phyloP scores from a whole-genome alignment of 495 filamentous ascomycete genomes.

The Saxophila tyrrhenica region DNA sequence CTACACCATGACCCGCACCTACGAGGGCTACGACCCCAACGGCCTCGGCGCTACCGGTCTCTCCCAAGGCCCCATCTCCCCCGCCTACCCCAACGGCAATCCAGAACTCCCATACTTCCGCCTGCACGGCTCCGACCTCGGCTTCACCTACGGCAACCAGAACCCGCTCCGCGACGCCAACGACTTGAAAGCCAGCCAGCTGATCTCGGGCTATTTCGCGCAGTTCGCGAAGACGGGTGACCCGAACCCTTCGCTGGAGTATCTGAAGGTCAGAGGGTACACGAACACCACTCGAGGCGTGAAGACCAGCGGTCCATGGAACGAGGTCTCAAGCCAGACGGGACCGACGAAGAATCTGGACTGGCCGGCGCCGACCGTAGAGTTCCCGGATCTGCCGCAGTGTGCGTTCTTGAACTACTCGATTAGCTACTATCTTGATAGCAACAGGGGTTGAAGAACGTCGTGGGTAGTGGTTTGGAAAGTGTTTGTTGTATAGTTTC shows the following conservation, averaged over 20 bases:
- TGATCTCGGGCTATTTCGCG: constrained; percentile 16
- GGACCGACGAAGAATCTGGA: constrained; percentile 17
- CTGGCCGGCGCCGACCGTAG: constrained; percentile 14
- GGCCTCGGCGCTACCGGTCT: constrained; percentile 25
- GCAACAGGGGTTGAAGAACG: neutral
- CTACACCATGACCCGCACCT: constrained; percentile 36
- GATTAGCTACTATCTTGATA: constrained; percentile 16
- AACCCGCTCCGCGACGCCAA: constrained; percentile 14
- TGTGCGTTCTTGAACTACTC: constrained; percentile 21
- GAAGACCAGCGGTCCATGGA: constrained; percentile 10
- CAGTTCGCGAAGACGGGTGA: constrained; percentile 18
- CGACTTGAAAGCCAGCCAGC: constrained; percentile 15
- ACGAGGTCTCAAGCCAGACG: constrained; percentile 11
- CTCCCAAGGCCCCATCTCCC: constrained; percentile 20
- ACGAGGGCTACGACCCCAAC: constrained; percentile 33
- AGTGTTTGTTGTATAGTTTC: no score
- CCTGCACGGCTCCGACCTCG: constrained; percentile 23
- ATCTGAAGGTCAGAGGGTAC: constrained; percentile 17
- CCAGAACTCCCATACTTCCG: constrained; percentile 28
- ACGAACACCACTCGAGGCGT: constrained; percentile 14
- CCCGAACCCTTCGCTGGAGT: constrained; percentile 16
- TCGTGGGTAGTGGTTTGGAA: no score
- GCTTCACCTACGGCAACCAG: constrained; percentile 20
- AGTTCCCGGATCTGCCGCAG: constrained; percentile 19
- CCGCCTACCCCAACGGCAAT: constrained; percentile 29